These are phyloP conservation scores for Candida sp. DNA, from an alignment of 1,139 yeast species.

Conservation along the genomic window DNA sequence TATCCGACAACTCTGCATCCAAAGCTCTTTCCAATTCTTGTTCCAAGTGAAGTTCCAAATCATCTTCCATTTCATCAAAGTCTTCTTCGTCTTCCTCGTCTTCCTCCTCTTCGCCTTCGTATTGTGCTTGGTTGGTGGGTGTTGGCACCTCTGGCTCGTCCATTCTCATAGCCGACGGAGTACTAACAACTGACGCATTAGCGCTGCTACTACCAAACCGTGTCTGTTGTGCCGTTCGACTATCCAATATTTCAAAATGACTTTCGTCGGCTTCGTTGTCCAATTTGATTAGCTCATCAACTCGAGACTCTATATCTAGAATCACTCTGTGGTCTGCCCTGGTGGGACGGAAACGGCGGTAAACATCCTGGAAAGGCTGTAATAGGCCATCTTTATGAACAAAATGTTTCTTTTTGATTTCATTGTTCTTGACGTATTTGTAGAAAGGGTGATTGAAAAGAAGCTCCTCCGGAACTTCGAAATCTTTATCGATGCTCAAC, in stretches of 20 bases:
- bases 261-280: slow-evolving; percentile 89
- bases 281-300: slow-evolving; percentile 72
- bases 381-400: slow-evolving; percentile 82
- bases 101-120: slow-evolving; percentile 23
- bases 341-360: slow-evolving; percentile 53
- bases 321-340: slow-evolving; percentile 55
- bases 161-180: slow-evolving; percentile 14
- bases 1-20: slow-evolving; percentile 17
- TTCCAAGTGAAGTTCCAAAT: slow-evolving; percentile 18
- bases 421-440: slow-evolving; percentile 43
- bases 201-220: slow-evolving; percentile 22
- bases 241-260: slow-evolving; percentile 76
- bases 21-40: slow-evolving; percentile 45
- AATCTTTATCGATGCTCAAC: slow-evolving; percentile 41
- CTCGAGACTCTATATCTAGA: slow-evolving; percentile 75
- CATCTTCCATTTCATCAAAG: slow-evolving; percentile 13
- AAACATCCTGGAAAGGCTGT: slow-evolving; percentile 64
- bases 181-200: slow-evolving; percentile 28
- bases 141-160: slow-evolving; percentile 10
- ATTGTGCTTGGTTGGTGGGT: not conserved
- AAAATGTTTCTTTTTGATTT: slow-evolving; percentile 43
- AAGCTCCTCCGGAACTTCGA: slow-evolving; percentile 43
- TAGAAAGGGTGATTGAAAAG: slow-evolving; percentile 51
- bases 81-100: slow-evolving; percentile 31
- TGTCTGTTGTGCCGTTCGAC: slow-evolving; percentile 25